These are phyloP conservation scores for Alternaria gaisen DNA, from an alignment of 2,329 filamentous ascomycete species.

Conservation along the genomic window DNA sequence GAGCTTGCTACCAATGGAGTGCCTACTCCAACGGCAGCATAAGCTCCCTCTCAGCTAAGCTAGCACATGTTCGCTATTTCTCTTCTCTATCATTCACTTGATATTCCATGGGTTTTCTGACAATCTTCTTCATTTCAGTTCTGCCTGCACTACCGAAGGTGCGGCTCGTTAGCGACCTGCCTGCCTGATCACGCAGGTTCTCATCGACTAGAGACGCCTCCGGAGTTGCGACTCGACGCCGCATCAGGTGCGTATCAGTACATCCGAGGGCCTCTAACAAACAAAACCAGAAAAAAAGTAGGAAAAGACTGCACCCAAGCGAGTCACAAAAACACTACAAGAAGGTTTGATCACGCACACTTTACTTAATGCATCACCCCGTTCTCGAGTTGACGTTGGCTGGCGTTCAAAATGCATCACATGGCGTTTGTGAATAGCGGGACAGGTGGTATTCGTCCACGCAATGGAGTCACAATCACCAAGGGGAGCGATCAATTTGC, in stretches of 20 bases:
- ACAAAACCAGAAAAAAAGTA: conserved; percentile 39
- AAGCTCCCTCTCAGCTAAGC: conserved; percentile 40
- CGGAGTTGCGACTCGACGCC: conserved; percentile 16
- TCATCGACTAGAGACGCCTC: conserved; percentile 2
- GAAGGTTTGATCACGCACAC: conserved; percentile 20
- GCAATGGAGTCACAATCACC: conserved; percentile 7
- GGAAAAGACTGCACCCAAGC: conserved; percentile 28
- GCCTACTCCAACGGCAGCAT: conserved; percentile 40
- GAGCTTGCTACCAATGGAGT: conserved; percentile 41
- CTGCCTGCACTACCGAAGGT: conserved; percentile 27
- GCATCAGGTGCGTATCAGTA: conserved; percentile 28
- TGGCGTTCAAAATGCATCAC: conserved; percentile 20
- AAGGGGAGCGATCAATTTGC: conserved; percentile 5
- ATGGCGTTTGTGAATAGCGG: conserved; percentile 12
- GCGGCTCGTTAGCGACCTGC: conserved; percentile 17
- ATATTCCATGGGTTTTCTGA: conserved; percentile 33
- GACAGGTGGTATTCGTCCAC: conserved; percentile 7
- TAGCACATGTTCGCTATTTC: conserved; percentile 41
- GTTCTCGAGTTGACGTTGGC: conserved; percentile 14
- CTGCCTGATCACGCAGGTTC: conserved; percentile 15
- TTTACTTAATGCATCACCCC: conserved; percentile 11
- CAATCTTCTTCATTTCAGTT: conserved; percentile 36
- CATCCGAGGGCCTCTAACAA: conserved; percentile 26
- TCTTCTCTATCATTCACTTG: conserved; percentile 19
- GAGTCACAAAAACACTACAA: conserved; percentile 20